Conservation (phyloP, 768 basidiomycete genomes). For the Trametes punicea region DNA sequence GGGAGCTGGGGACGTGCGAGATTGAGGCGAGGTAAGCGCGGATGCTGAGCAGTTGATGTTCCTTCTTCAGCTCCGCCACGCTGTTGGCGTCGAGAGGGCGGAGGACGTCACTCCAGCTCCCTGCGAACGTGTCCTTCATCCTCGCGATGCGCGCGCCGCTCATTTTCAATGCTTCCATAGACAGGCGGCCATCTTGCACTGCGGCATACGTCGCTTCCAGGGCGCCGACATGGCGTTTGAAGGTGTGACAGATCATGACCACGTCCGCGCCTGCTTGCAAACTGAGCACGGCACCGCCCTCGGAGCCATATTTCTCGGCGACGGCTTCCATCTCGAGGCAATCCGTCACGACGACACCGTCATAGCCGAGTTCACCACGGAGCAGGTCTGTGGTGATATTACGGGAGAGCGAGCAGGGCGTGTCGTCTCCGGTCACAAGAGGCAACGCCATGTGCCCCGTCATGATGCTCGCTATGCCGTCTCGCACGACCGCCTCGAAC, state of each 20-base stretch:
- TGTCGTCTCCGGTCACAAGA: constrained; percentile 47
- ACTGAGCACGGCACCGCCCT: constrained; percentile 53
- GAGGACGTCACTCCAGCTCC: constrained; percentile 42
- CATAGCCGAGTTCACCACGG: constrained; percentile 47
- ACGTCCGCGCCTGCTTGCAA: constrained; percentile 65
- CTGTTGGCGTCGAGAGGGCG: not conserved
- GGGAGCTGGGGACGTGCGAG: constrained; percentile 43
- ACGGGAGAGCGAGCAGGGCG: constrained; percentile 57
- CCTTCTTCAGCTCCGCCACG: constrained; percentile 32
- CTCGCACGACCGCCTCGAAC: constrained; percentile 46
- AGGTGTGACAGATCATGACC: constrained; percentile 72
- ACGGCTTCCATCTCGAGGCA: constrained; percentile 79
- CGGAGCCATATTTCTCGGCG: constrained; percentile 45
- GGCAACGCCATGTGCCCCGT: constrained; percentile 74
- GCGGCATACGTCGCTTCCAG: constrained; percentile 51
- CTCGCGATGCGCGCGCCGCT: constrained; percentile 45
- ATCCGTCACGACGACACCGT: constrained; percentile 66
- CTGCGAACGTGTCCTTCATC: constrained; percentile 52
- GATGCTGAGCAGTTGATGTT: constrained; percentile 41
- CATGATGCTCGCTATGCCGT: constrained; percentile 57
- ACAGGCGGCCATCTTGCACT: constrained; percentile 41
- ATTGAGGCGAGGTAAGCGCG: constrained; percentile 47
- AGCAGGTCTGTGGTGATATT: constrained; percentile 51
- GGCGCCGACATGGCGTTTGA: constrained; percentile 50
- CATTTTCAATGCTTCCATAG: constrained; percentile 34